phyloP scores from a whole-genome alignment of 768 basidiomycete genomes.

The Naganishia kalamii region DNA sequence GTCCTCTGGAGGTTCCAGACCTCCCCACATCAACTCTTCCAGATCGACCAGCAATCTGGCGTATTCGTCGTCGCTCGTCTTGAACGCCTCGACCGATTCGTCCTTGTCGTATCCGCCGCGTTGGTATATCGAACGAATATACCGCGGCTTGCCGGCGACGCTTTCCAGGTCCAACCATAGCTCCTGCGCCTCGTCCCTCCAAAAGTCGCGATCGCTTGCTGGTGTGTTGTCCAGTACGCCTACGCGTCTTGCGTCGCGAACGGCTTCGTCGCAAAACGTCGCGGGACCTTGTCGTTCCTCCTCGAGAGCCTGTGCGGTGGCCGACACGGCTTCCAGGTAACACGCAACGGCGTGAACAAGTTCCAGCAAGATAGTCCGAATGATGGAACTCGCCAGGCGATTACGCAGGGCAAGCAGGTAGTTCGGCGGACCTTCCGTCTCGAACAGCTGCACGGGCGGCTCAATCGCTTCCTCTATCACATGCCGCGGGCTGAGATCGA shows the following conservation, averaged over 20 bases:
- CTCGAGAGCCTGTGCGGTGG: neutral
- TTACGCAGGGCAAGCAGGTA: neutral
- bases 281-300: neutral
- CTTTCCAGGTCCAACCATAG: neutral
- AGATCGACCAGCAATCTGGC: constrained; percentile 9
- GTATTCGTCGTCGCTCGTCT: neutral
- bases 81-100: neutral
- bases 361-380: constrained; percentile 4
- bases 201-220: neutral
- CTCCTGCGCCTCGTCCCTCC: neutral
- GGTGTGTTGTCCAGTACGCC: neutral
- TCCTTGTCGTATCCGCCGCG: neutral
- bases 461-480: too few species aligned
- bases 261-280: neutral
- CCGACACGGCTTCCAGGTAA: neutral
- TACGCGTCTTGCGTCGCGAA: neutral
- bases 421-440: neutral
- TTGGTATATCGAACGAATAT: neutral
- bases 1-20: constrained; percentile 13
- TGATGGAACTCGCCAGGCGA: constrained; percentile 6
- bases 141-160: neutral
- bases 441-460: too few species aligned
- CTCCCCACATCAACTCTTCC: constrained; percentile 18
- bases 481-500: too few species aligned
- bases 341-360: constrained; percentile 11